Evolutionary conservation across 192 early-diverging fungal genomes (phyloP), one percentile per base, ranked within the genome.

Genomic region (Linnemannia hyalina): DNA sequence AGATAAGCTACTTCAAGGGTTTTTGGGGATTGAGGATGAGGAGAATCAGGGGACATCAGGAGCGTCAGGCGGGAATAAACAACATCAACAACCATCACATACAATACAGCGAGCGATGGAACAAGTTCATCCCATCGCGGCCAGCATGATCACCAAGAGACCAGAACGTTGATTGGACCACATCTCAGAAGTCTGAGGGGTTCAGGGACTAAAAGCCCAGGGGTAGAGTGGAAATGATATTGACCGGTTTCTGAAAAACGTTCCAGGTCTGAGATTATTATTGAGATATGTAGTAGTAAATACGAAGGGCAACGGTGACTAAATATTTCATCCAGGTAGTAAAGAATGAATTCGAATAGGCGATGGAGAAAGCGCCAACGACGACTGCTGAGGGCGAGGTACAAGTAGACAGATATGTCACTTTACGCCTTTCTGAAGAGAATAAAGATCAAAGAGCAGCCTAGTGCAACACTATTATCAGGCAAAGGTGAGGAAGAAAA

Each of bases 341-440:
- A 26, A 32, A 6, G 29, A 65, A 65, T 32, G 60, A 65, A 32
- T 29, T 4, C 29, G 11, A 29, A 29, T 10, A 9, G 60, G 60
- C 60, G 60, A 65, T 65, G 60, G 29, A 0, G 13, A 32, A 26
- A 65, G 11, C 11, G 29, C 60, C 60, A 65, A 65, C 29, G 60
- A 32, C 29, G 29, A 65, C 11, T 29, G 10, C 3, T 13, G 6
- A 11, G 29, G 29, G 3, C 11, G 60, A 65, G 29, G 29, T 2
- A 57, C n/a, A 11, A 26, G 10, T 23, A 65, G 29, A 65, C 29
- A 65, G 18, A 52, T 52, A 22, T 32, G 60, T 23, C 29, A 10
- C 60, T 68, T 69, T 68, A 81, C 22, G 80, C 46, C 80, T 82
- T 82, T 71, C 75, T 40, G 44, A 82, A 82, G 6, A 82, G 75